phyloP scores from a whole-genome alignment of 768 basidiomycete genomes.

The Mrakia frigida region DNA sequence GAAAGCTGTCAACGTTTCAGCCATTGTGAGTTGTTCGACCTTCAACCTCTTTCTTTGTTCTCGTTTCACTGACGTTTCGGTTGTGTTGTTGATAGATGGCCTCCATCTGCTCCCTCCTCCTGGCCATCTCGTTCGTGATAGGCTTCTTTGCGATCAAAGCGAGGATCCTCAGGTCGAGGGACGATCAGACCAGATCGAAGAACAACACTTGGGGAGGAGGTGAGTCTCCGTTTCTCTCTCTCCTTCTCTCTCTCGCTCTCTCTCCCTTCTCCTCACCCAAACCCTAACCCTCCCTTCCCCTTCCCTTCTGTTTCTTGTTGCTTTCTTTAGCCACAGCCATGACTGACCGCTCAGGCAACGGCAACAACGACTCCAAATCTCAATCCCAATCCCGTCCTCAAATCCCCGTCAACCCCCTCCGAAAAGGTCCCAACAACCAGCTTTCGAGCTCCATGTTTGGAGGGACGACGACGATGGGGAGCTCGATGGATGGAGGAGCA shows the following conservation, averaged over 20 bases:
- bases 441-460: constrained; percentile 15
- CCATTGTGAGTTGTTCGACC: constrained; percentile 17
- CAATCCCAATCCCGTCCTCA: neutral
- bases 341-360: neutral
- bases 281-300: too few species aligned
- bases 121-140: constrained; percentile 19
- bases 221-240: neutral
- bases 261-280: too few species aligned
- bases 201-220: constrained; percentile 15
- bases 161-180: neutral
- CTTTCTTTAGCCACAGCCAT: neutral
- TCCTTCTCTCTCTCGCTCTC: neutral
- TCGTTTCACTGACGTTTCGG: too few species aligned
- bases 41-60: neutral
- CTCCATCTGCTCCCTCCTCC: constrained; percentile 25
- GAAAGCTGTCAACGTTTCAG: constrained; percentile 28
- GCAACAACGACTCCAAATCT: neutral
- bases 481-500: neutral
- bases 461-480: neutral
- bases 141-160: constrained; percentile 20
- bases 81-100: constrained; percentile 23
- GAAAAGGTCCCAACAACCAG: neutral
- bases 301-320: neutral
- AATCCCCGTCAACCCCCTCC: neutral
- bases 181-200: neutral